These are phyloP conservation scores for Fusarium mundagurra DNA, from an alignment of 2,329 filamentous ascomycete species.

Conservation along the genomic window DNA sequence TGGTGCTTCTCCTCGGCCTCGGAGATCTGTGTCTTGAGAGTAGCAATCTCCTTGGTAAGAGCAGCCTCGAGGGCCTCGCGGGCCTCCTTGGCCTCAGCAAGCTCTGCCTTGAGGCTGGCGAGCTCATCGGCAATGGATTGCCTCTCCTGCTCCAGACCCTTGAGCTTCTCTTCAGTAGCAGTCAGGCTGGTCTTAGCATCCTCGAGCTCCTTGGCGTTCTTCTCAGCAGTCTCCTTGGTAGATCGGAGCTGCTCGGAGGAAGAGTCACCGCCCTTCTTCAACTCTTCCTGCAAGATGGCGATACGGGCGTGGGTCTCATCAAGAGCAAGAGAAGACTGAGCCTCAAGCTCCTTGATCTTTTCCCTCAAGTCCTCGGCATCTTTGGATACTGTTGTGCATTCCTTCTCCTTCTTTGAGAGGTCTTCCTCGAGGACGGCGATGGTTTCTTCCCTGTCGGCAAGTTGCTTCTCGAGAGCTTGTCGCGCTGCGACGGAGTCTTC, in stretches of 20 bases:
- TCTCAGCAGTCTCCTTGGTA: slow-evolving; percentile 40
- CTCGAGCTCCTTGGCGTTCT: slow-evolving; percentile 37
- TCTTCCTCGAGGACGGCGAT: slow-evolving; percentile 47
- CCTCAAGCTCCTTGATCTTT: slow-evolving; percentile 51
- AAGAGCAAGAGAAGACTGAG: slow-evolving; percentile 43
- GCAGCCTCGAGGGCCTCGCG: slow-evolving; percentile 47
- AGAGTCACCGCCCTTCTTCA: slow-evolving; percentile 43
- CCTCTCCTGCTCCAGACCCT: slow-evolving; percentile 43
- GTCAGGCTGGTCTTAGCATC: slow-evolving; percentile 37
- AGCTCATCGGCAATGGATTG: slow-evolving; percentile 48
- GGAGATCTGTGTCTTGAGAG: slow-evolving; percentile 49
- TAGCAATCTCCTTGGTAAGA: slow-evolving; percentile 45
- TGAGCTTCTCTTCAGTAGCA: slow-evolving; percentile 41
- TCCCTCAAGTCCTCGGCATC: slow-evolving; percentile 52
- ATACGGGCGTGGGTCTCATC: slow-evolving; percentile 48
- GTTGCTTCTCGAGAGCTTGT: slow-evolving; percentile 51
- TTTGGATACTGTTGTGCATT: slow-evolving; percentile 46
- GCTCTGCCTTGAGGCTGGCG: slow-evolving; percentile 45
- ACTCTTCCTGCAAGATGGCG: slow-evolving; percentile 49
- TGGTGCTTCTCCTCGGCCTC: slow-evolving; percentile 48
- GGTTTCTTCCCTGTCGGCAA: slow-evolving; percentile 51
- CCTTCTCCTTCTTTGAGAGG: slow-evolving; percentile 52
- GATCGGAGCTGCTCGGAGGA: slow-evolving; percentile 39
- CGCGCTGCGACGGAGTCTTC: slow-evolving; percentile 44
- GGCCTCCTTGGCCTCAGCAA: slow-evolving; percentile 49